phyloP scores from a whole-genome alignment of 2,329 filamentous ascomycete genomes.

The Daldinia sp. region DNA sequence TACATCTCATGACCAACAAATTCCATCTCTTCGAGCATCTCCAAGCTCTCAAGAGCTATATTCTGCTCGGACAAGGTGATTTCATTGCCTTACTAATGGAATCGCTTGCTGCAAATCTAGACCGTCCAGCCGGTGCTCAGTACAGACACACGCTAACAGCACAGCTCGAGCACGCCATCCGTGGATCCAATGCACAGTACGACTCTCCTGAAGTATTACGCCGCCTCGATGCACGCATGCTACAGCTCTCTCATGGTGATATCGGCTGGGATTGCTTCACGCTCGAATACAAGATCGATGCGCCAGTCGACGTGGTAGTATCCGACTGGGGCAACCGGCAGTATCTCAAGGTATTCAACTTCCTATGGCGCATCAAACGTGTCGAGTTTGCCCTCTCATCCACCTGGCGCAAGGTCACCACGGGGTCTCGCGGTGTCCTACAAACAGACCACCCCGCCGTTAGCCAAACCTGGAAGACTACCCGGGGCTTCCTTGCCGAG shows the following conservation, averaged over 20 bases:
- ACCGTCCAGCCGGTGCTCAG: constrained; percentile 94
- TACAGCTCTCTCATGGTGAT: constrained; percentile 94
- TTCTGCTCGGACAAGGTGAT: constrained; percentile 93
- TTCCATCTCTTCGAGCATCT: constrained; percentile 96
- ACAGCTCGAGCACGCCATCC: constrained; percentile 97
- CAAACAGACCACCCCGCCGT: constrained; percentile 75
- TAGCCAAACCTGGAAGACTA: constrained; percentile 85
- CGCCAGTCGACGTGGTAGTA: constrained; percentile 95
- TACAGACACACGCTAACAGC: constrained; percentile 96
- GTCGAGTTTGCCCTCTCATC: constrained; percentile 93
- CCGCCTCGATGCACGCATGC: constrained; percentile 95
- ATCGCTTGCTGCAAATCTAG: constrained; percentile 88
- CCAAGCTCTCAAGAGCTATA: constrained; percentile 90
- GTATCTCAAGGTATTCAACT: constrained; percentile 99
- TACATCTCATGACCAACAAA: constrained; percentile 91
- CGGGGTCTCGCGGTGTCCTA: constrained; percentile 89
- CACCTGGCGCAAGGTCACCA: constrained; percentile 96
- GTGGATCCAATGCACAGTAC: constrained; percentile 95
- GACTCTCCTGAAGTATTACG: constrained; percentile 91
- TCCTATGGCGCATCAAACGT: constrained; percentile 96
- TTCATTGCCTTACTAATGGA: constrained; percentile 98
- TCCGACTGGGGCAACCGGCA: constrained; percentile 95
- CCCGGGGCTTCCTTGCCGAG: constrained; percentile 87
- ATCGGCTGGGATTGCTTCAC: constrained; percentile 99
- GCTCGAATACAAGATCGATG: constrained; percentile 97